Base-by-base conservation (phyloP, 1,139 yeast genomes). In the Eremothecium sinecaudum region DNA sequence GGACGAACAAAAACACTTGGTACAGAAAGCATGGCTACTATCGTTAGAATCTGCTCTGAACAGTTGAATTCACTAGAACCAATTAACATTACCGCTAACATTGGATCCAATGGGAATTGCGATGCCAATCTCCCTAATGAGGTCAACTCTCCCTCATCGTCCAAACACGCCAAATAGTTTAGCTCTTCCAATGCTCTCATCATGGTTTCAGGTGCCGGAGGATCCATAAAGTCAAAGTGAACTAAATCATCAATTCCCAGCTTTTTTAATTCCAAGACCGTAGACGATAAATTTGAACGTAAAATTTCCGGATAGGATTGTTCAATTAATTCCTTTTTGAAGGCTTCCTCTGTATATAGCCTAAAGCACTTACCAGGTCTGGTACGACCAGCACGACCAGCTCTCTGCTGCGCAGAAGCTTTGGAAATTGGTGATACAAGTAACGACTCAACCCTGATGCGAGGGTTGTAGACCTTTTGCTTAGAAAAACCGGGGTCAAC, bases 151-250 rank as follows among this genome's bases (percentile, higher is more conserved):
- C 98, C 98, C 33, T 84, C 92, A 55, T 90, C 96, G 45, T 86
- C 84, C 39, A 90, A 69, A 63, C 97, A 90, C 18, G 79, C 78
- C 42, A 90, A 67, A 56, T 84, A 90, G 55, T 90, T 87, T 53
- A 90, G 70, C 59, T 90, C 98, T 61, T 90, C 98, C 47, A 90
- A 66, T 0, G 98, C 97, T 58, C 97, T 73, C 97, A 90, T 87
- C 98, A 90, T 90, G 6, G 98, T 90, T 61, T 90, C 98, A 4
- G 97, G 97, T 1, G 98, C 97, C n/a, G 98, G 98, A 6, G 98
- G 97, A 55, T 90, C 98, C 95, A 90, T 90, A 53, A 90, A 90
- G 59, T 90, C 98, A 56, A 90, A 90, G 61, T 90, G 97, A 20
- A 90, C 98, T 55, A 90, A 72, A 61, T 90, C 98, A 55, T 90